Evolutionary conservation across 768 basidiomycete genomes (phyloP).

Genomic region (Auricularia sp.): DNA sequence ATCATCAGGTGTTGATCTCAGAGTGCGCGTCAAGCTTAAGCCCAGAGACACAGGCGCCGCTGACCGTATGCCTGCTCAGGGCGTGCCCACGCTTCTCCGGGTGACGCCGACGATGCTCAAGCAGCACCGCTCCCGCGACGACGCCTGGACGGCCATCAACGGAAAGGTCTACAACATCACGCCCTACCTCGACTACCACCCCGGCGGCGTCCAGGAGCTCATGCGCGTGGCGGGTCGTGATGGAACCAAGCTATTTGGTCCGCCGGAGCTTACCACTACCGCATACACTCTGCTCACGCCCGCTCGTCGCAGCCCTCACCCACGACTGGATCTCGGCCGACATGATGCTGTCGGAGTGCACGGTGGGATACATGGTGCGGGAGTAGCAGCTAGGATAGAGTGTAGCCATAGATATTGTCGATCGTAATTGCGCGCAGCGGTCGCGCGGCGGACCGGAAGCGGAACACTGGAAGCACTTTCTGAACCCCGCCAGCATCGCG

Average conservation of each 20-base stretch:
- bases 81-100: slow-evolving; percentile 55
- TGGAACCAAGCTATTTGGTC: slow-evolving; percentile 85
- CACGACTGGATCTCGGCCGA: slow-evolving; percentile 98
- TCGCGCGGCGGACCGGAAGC: background rate
- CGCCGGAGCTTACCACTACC: background rate
- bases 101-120: slow-evolving; percentile 72
- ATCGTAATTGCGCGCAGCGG: background rate
- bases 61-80: slow-evolving; percentile 32
- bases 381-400: slow-evolving; percentile 27
- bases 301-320: slow-evolving; percentile 50
- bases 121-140: slow-evolving; percentile 69
- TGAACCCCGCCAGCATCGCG: background rate
- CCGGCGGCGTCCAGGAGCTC: slow-evolving; percentile 87
- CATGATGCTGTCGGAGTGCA: slow-evolving; percentile 86
- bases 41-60: background rate
- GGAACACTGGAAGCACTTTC: background rate
- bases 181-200: slow-evolving; percentile 83
- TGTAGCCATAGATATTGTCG: background rate
- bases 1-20: slow-evolving; percentile 65
- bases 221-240: slow-evolving; percentile 94
- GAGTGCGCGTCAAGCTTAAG: slow-evolving; percentile 34
- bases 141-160: slow-evolving; percentile 88
- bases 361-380: slow-evolving; percentile 81
- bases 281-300: background rate
- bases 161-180: slow-evolving; percentile 97